Evolutionary conservation across 495 filamentous ascomycete species (phyloP), one percentile per base, ranked within the genome.

Genomic region (Astrothelium subdiscretum): DNA sequence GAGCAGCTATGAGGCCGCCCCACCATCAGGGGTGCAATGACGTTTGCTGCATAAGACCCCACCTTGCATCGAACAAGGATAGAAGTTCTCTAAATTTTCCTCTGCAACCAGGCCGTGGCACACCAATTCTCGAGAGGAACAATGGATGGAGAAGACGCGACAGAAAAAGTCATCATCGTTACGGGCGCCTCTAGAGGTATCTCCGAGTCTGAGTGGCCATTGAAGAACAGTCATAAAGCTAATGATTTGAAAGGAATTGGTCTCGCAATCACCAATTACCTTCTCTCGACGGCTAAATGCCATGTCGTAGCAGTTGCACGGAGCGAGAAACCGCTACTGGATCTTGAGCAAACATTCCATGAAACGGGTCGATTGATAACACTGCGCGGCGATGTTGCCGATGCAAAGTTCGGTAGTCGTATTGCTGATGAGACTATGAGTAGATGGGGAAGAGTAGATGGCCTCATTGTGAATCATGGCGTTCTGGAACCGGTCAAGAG

Each of bases 391-490:
- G 92, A 97, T 69, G 71, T 97, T 27, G 76, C 81, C 6, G 84
- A 90, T 66, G 73, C 83, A 20, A 79, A 83, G 29, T 76, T 88
- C 32, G 84, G 82, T 1, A 71, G 79, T 15, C 80, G 80, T 69
- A 83, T 82, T 1, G 83, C 88, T 12, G 79, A 87, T 2, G 75
- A 83, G 6, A 84, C 91, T 0, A 58, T 87, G 4, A 75, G 80
- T 31, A 70, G 77, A 0, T 97, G 90, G 69, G 83, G 85, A n/a
- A 77, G 74, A 31, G 74, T 97, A 6, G 91, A 98, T 69, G 87
- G 86, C 0, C 69, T 98, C 48, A 83, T 97, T 22, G 74, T 98
- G 43, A 97, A 97, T 70, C 94, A 98, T 71, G 91, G 90, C 2
- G 79, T 86, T 8, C 73, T 98, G 38, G 80, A 83, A 22, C 90